Evolutionary conservation across 345 rosid species (phyloP).

Genomic region (Citrus maxima): DNA sequence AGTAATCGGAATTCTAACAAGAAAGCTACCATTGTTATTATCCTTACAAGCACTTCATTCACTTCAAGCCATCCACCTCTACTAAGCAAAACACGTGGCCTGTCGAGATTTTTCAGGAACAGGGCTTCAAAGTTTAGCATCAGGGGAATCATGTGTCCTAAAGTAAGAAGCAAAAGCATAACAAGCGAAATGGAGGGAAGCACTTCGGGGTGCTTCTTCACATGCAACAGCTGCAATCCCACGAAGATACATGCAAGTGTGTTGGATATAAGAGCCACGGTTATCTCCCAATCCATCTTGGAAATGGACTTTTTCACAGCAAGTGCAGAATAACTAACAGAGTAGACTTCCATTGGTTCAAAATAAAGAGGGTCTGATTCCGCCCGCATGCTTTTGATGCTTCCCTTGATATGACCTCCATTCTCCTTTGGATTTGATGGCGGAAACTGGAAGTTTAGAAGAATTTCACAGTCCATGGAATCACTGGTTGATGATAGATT

Average conservation of each 20-base stretch:
- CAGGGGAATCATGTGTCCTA: conserved; percentile 43
- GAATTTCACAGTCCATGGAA: conserved; percentile 39
- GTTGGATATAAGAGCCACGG: conserved; percentile 34
- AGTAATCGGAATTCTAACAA: conserved; percentile 41
- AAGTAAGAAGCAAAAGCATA: conserved; percentile 47
- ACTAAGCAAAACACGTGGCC: conserved; percentile 15
- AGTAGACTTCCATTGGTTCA: conserved; percentile 17
- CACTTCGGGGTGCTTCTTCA: conserved; percentile 32
- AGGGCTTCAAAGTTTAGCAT: conserved; percentile 39
- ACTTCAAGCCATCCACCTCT: conserved; percentile 37
- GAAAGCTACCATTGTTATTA: conserved; percentile 44
- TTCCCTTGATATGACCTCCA: conserved; percentile 33
- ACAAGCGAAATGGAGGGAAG: conserved; percentile 40
- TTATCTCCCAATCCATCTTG: conserved; percentile 50
- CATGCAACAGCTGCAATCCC: conserved; percentile 41
- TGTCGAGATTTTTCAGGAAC: conserved; percentile 15
- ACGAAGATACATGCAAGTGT: conserved; percentile 40
- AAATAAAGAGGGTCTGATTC: conserved; percentile 37
- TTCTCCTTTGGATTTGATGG: conserved; percentile 27
- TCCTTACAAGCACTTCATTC: conserved; percentile 43
- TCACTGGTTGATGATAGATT: neutral
- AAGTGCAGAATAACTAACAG: conserved; percentile 14
- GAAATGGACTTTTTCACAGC: conserved; percentile 21
- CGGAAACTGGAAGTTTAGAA: conserved; percentile 36
- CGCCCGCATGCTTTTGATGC: conserved; percentile 36